These are phyloP conservation scores for Yamadazyma jaroonii DNA, from an alignment of 1,139 yeast species.

Conservation along the genomic window DNA sequence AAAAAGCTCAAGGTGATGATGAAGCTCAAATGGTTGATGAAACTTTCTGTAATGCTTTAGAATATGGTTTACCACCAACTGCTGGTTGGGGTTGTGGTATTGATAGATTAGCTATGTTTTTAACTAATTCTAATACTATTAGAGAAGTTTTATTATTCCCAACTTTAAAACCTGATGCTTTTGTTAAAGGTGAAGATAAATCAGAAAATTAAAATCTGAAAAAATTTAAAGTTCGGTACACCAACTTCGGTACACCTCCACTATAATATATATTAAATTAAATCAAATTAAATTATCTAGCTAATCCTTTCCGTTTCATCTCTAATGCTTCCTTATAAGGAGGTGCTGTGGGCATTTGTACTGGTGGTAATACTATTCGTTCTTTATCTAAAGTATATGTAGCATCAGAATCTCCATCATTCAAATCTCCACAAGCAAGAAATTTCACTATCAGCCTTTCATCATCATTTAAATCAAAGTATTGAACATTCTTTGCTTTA, in stretches of 20 bases:
- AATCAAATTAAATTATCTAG: background rate
- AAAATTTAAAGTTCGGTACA: too few species aligned
- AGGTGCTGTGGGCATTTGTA: constrained; percentile 93
- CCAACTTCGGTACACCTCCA: too few species aligned
- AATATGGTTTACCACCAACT: constrained; percentile 98
- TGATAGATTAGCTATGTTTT: constrained; percentile 96
- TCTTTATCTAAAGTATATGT: constrained; percentile 67
- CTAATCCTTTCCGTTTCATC: constrained; percentile 53
- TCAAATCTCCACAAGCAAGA: constrained; percentile 89
- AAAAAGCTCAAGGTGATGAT: constrained; percentile 98
- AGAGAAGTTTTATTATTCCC: constrained; percentile 98
- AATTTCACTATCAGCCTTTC: constrained; percentile 80
- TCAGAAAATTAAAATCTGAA: constrained; percentile 13
- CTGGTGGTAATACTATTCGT: constrained; percentile 69
- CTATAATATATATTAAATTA: background rate
- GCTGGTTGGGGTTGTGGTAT: constrained; percentile 99
- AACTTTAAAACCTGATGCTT: constrained; percentile 90
- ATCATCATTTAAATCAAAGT: constrained; percentile 49
- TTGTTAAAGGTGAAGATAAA: constrained; percentile 39
- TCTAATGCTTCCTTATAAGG: constrained; percentile 92
- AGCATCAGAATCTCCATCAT: constrained; percentile 90
- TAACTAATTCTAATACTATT: constrained; percentile 93
- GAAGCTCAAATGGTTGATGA: constrained; percentile 97
- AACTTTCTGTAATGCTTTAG: constrained; percentile 95
- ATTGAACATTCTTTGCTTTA: constrained; percentile 42